Conservation (phyloP, 2,329 filamentous ascomycete species). For the Cladosporium cucumerinum region DNA sequence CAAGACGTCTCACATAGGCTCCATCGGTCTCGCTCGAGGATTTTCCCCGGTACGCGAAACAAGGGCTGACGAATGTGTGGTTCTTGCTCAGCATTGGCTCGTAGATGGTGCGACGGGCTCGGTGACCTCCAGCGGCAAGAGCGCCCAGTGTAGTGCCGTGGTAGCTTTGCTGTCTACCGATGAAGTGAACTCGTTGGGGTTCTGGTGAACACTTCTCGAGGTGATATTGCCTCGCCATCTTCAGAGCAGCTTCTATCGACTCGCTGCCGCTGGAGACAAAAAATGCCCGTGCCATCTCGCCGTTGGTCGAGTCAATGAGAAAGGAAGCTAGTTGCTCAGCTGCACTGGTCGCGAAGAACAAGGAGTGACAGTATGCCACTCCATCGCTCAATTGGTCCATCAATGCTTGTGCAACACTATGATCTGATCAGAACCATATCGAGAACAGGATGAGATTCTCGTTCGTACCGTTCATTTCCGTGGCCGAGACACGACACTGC, state of each 20-base stretch:
- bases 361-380: constrained; percentile 57
- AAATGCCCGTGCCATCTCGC: constrained; percentile 53
- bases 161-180: constrained; percentile 63
- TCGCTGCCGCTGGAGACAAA: constrained; percentile 61
- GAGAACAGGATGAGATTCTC: neutral
- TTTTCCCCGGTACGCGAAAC: constrained; percentile 62
- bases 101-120: constrained; percentile 58
- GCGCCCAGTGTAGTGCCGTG: constrained; percentile 69
- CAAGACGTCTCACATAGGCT: constrained; percentile 59
- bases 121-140: constrained; percentile 62
- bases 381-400: constrained; percentile 53
- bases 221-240: constrained; percentile 65
- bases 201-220: constrained; percentile 54
- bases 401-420: constrained; percentile 56
- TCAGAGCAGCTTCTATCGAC: constrained; percentile 66
- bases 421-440: constrained; percentile 8
- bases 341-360: constrained; percentile 55
- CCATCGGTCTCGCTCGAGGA: constrained; percentile 50
- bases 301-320: constrained; percentile 51
- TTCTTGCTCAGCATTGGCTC: constrained; percentile 54
- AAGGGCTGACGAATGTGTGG: constrained; percentile 62
- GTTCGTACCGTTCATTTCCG: constrained; percentile 50
- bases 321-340: constrained; percentile 52
- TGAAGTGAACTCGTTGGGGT: constrained; percentile 57
- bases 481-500: constrained; percentile 71